Evolutionary conservation across 352 stramenopile species (phyloP).

Genomic region (Ophiocytium majus): DNA sequence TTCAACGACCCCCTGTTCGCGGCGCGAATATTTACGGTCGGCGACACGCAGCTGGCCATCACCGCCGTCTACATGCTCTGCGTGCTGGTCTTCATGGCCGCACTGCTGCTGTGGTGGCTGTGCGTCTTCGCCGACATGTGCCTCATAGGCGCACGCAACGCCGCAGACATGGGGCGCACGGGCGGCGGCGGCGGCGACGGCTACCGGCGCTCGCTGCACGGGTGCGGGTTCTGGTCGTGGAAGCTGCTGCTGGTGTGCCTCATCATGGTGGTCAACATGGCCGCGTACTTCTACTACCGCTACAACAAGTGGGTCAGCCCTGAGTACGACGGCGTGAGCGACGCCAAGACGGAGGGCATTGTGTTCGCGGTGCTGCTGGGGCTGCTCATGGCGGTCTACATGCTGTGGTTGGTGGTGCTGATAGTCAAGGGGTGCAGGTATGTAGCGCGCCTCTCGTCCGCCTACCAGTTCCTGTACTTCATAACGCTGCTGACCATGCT

Average conservation of each 20-base stretch:
- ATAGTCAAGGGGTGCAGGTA: slow-evolving; percentile 19
- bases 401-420: slow-evolving; percentile 35
- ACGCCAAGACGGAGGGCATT: slow-evolving; percentile 29
- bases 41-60: slow-evolving; percentile 8
- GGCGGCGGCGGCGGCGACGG: background rate
- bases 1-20: slow-evolving; percentile 55
- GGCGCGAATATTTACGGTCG: slow-evolving; percentile 1
- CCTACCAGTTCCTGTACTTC: slow-evolving; percentile 43
- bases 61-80: slow-evolving; percentile 37
- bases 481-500: slow-evolving; percentile 34
- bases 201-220: background rate
- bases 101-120: slow-evolving; percentile 42
- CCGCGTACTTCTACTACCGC: slow-evolving; percentile 45
- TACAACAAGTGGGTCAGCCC: slow-evolving; percentile 40
- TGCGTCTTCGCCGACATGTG: slow-evolving; percentile 29
- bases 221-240: background rate
- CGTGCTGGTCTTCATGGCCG: slow-evolving; percentile 34
- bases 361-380: slow-evolving; percentile 39
- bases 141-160: slow-evolving; percentile 12
- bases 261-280: slow-evolving; percentile 28
- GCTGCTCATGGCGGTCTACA: slow-evolving; percentile 43
- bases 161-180: background rate
- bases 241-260: slow-evolving; percentile 25
- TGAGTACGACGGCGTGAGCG: slow-evolving; percentile 36
- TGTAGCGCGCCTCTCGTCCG: slow-evolving; percentile 18